Percentiles rank a stretch among this genome's conserved stretches.
These are phyloP conservation scores for Phytophthora rubi DNA, from an alignment of 352 stramenopile species.

Conservation along the genomic window DNA sequence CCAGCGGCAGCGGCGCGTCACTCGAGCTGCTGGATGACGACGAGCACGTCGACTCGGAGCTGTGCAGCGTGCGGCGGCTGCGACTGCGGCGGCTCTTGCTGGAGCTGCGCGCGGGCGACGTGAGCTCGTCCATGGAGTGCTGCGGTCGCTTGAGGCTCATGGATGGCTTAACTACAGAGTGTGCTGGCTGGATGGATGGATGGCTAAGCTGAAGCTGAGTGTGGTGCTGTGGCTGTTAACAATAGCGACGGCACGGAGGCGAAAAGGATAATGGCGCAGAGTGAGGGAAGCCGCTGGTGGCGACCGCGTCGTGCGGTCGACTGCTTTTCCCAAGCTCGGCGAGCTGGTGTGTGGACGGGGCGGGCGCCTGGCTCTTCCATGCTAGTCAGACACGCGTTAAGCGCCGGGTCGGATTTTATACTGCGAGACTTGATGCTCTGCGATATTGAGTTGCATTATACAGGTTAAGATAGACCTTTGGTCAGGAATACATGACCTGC, in stretches of 20 bases:
- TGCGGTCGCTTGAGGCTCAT: conserved; percentile 38
- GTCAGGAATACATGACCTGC: not conserved
- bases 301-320: not conserved
- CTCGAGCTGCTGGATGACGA: conserved; percentile 17
- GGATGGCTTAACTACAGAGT: not conserved
- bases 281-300: conserved; percentile 1
- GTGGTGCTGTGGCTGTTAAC: too few relatives aligned
- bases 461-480: not conserved
- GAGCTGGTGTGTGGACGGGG: conserved; percentile 9
- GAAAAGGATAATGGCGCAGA: not conserved
- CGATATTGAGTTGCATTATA: not conserved
- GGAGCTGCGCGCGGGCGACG: not conserved
- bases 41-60: conserved; percentile 12
- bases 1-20: conserved; percentile 19
- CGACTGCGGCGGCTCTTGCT: conserved; percentile 16
- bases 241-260: not conserved
- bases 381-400: conserved; percentile 14
- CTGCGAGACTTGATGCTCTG: conserved; percentile 4
- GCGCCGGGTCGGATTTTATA: not conserved
- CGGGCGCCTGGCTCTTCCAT: conserved; percentile 12
- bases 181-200: too few relatives aligned
- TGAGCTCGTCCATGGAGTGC: conserved; percentile 15
- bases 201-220: not conserved
- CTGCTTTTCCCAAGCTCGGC: conserved; percentile 6
- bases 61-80: conserved; percentile 19